These are phyloP conservation scores for Dactylis glomerata DNA, from an alignment of 176 grass and related monocot species.

Conservation along the genomic window DNA sequence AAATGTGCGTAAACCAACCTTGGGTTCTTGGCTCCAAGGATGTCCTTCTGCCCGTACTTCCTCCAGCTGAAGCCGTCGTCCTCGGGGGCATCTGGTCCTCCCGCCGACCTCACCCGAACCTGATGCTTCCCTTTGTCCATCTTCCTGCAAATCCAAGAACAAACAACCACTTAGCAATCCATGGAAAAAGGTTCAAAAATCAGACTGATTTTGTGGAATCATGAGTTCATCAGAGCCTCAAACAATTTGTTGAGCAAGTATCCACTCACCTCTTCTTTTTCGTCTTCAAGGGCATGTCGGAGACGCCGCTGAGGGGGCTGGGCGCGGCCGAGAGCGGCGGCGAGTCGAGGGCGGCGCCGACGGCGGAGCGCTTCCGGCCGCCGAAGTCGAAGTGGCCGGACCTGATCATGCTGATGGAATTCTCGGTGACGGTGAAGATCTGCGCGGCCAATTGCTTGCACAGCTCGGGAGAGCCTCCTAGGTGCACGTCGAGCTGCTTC, in stretches of 20 bases:
- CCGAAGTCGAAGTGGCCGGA: not conserved
- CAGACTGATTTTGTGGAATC: not conserved
- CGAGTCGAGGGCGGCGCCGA: constrained; percentile 9
- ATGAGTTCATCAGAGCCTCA: not conserved
- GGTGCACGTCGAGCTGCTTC: constrained; percentile 45
- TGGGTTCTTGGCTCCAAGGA: constrained; percentile 52
- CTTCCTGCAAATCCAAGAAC: no score
- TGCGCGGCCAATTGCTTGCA: constrained; percentile 45
- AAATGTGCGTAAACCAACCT: constrained; percentile 39
- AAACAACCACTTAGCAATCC: not conserved
- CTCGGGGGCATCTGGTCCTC: no score
- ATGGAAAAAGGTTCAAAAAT: not conserved
- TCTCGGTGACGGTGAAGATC: constrained; percentile 44
- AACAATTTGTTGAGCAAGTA: no score
- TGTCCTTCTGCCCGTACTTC: constrained; percentile 86
- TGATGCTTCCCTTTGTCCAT: no score
- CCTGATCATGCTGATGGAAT: constrained; percentile 52
- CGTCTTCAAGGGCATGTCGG: not conserved
- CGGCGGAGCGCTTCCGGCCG: not conserved
- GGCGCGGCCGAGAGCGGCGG: not conserved
- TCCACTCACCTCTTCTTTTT: constrained; percentile 35
- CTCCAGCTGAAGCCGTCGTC: constrained; percentile 45
- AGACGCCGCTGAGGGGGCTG: constrained; percentile 40
- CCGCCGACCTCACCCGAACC: no score
- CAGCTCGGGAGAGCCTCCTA: constrained; percentile 15